Evolutionary conservation across 2,329 filamentous ascomycete species (phyloP), one percentile per base, ranked within the genome.

Genomic region (Ophiostoma ulmi): DNA sequence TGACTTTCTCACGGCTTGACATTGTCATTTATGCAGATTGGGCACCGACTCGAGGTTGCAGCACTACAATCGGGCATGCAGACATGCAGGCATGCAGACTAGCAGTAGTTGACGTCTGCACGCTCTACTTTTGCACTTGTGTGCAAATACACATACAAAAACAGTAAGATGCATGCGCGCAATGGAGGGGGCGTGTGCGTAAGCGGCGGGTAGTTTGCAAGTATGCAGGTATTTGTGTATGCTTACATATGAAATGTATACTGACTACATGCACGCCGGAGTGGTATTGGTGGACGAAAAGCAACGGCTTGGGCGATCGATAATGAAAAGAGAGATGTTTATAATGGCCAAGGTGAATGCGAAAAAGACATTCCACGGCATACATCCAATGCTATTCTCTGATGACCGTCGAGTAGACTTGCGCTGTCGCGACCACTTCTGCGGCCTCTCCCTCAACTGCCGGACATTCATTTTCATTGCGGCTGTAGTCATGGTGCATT

Each of bases 61-160:
- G 22, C 26, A 20, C 58, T 63, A 31, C 58, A 26, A 14, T 63
- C 58, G 22, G 58, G 58, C 58, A 63, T 63, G 58, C 58, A 63
- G 58, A 26, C 58, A 63, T 35, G 26, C 55, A 55, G 48, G 7
- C 39, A 55, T 55, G 48, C 52, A 55, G 55, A 14, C 55, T 61
- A 61, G 44, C 44, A 17, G 44, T 20, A 31, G 22, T 22, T 26
- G 52, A 26, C 52, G 58, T 58, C 52, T 58, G n/a, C 41, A 20
- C 17, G 20, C 1, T 48, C 8, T 31, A 31, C 31, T 31, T 31
- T 31, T 31, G 3, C 31, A 31, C 31, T 4, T 31, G 10, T 31
- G 11, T 58, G 13, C 2, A 31, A 10, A 5, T 13, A 5, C 52
- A 11, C 3, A 13, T 10, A 13, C 52, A 26, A 26, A 58, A n/a